These are phyloP conservation scores for Calonectria montana DNA, from an alignment of 2,329 filamentous ascomycete genomes.

Conservation along the genomic window DNA sequence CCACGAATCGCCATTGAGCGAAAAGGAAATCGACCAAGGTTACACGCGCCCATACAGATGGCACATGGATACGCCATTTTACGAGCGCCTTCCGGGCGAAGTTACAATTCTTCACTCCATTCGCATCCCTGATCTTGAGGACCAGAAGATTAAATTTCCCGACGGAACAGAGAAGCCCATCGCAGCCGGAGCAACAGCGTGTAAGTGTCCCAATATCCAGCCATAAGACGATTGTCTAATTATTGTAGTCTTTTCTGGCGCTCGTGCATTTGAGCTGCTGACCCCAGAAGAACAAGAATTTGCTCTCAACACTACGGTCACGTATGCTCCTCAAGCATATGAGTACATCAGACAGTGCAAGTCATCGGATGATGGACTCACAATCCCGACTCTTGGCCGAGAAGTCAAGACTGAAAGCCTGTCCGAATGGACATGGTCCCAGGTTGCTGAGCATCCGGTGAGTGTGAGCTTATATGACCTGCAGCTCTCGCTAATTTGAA, in stretches of 20 bases:
- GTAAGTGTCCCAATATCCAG: neutral
- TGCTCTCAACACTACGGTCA: conserved; percentile 13
- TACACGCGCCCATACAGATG: conserved; percentile 18
- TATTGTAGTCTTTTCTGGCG: conserved; percentile 11
- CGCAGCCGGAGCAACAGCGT: conserved; percentile 14
- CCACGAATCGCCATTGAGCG: neutral
- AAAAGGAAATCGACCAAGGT: neutral
- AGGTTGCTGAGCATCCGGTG: conserved; percentile 19
- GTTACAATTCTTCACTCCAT: conserved; percentile 17
- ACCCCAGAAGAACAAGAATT: conserved; percentile 15
- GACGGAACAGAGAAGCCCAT: conserved; percentile 9
- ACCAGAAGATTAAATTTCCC: conserved; percentile 15
- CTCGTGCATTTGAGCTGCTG: conserved; percentile 10
- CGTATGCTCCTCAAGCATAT: conserved; percentile 16
- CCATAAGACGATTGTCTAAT: neutral
- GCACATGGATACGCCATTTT: conserved; percentile 20
- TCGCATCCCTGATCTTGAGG: neutral
- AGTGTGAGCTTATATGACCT: neutral
- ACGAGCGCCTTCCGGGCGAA: conserved; percentile 10
- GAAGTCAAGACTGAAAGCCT: neutral
- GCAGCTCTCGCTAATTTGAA: neutral
- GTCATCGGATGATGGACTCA: conserved; percentile 6
- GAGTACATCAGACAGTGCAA: conserved; percentile 19
- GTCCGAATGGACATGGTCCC: conserved; percentile 13
- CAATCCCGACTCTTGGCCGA: conserved; percentile 4